phyloP scores from a whole-genome alignment of 2,329 filamentous ascomycete species.

The Calonectria pteridis region DNA sequence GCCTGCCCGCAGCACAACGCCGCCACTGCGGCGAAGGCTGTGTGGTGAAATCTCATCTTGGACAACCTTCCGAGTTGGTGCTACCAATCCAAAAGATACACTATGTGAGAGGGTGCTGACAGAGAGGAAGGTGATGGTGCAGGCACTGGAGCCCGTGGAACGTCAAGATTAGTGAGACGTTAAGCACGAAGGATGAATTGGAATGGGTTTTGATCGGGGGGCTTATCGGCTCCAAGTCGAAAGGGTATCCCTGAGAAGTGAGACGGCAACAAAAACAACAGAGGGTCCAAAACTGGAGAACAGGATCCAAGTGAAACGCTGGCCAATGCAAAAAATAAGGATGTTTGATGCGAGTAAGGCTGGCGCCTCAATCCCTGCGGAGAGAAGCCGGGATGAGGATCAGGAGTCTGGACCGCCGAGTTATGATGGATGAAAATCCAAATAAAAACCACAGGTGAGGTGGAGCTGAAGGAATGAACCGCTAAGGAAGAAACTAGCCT shows the following conservation, averaged over 20 bases:
- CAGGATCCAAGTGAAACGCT: constrained; percentile 28
- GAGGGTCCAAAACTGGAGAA: constrained; percentile 13
- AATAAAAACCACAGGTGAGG: constrained; percentile 12
- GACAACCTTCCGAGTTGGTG: not conserved
- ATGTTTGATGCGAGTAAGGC: not conserved
- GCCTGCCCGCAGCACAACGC: constrained; percentile 39
- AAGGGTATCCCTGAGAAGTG: not conserved
- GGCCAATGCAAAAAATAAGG: not conserved
- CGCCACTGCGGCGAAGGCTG: constrained; percentile 40
- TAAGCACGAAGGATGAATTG: not conserved
- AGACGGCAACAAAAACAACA: constrained; percentile 2
- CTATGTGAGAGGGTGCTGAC: not conserved
- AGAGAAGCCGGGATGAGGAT: constrained; percentile 30
- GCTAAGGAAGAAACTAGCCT: not conserved
- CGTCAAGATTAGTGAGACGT: not conserved
- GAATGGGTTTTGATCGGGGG: not conserved
- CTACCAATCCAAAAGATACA: not conserved
- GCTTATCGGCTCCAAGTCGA: not conserved
- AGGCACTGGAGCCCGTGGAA: not conserved
- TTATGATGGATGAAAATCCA: constrained; percentile 15
- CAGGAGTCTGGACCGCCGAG: constrained; percentile 27
- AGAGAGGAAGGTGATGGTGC: not conserved
- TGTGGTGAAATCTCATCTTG: constrained; percentile 41
- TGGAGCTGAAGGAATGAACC: constrained; percentile 10
- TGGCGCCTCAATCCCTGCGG: constrained; percentile 34